Percentiles rank a stretch among this genome's conserved stretches.
Evolutionary conservation across 371 early-diverging fungal genomes (phyloP).

Genomic region (Apophysomyces variabilis): DNA sequence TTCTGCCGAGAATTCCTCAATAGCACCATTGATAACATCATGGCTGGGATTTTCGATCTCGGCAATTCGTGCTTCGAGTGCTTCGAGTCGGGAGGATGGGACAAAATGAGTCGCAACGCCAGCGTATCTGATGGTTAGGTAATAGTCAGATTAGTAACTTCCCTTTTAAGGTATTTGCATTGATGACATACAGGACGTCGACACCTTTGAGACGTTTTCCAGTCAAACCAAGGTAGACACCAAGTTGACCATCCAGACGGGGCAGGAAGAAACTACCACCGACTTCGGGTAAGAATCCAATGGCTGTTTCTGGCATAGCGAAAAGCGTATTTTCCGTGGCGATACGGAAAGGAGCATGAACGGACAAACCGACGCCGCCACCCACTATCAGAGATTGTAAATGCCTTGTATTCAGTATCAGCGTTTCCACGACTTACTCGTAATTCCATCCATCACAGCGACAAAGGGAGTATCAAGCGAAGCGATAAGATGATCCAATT

Average conservation of each 20-base stretch:
- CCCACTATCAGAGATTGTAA: conserved; percentile 69
- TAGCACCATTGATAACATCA: conserved; percentile 85
- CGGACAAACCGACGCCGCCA: conserved; percentile 95
- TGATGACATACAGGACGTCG: conserved; percentile 77
- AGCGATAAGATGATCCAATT: conserved; percentile 91
- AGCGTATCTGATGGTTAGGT: conserved; percentile 58
- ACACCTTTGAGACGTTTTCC: conserved; percentile 81
- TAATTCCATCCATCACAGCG: conserved; percentile 90
- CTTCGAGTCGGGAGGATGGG: conserved; percentile 83
- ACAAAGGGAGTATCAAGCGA: conserved; percentile 88
- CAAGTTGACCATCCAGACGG: conserved; percentile 91
- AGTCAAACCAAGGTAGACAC: conserved; percentile 92
- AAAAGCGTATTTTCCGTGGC: conserved; percentile 94
- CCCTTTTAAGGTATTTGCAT: too few species aligned
- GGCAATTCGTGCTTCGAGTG: conserved; percentile 81
- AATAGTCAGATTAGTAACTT: conserved; percentile 11
- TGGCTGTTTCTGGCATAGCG: conserved; percentile 96
- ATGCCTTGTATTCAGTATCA: neutral
- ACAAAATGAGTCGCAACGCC: conserved; percentile 97
- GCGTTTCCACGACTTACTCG: conserved; percentile 62
- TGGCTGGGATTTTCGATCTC: conserved; percentile 81
- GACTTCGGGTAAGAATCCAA: conserved; percentile 97
- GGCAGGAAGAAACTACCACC: conserved; percentile 96
- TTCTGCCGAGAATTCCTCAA: conserved; percentile 91
- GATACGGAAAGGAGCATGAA: conserved; percentile 95